These are phyloP conservation scores for Lasiodiplodia sp. DNA, from an alignment of 2,329 filamentous ascomycete genomes.

Conservation along the genomic window DNA sequence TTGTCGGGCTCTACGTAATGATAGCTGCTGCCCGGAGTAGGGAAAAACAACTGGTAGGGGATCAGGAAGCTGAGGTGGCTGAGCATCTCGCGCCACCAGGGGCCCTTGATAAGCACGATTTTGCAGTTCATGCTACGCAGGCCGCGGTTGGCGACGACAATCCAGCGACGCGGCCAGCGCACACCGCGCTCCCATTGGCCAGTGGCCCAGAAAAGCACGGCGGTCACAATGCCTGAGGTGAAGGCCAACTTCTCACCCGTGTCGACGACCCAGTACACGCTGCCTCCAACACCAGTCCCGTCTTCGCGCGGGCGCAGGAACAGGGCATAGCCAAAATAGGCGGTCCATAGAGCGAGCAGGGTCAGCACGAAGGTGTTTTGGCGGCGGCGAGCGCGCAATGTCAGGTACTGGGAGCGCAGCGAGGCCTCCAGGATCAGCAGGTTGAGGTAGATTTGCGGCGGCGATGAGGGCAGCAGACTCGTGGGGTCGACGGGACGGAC, in stretches of 20 bases:
- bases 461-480: slow-evolving; percentile 83
- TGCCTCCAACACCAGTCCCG: slow-evolving; percentile 87
- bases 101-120: slow-evolving; percentile 84
- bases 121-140: slow-evolving; percentile 95
- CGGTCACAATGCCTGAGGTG: slow-evolving; percentile 88
- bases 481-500: slow-evolving; percentile 70
- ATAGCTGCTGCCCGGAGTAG: slow-evolving; percentile 72
- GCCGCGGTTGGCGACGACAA: slow-evolving; percentile 86
- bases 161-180: slow-evolving; percentile 91
- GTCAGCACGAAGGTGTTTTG: slow-evolving; percentile 93
- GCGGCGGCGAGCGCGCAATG: slow-evolving; percentile 83
- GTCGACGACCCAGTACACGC: slow-evolving; percentile 95
- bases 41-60: slow-evolving; percentile 76
- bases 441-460: slow-evolving; percentile 97
- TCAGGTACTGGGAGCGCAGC: slow-evolving; percentile 89
- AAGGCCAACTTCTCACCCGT: slow-evolving; percentile 89
- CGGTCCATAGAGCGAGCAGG: slow-evolving; percentile 79
- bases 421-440: slow-evolving; percentile 96
- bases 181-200: slow-evolving; percentile 97
- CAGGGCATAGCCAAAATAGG: slow-evolving; percentile 85
- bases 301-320: slow-evolving; percentile 97
- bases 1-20: slow-evolving; percentile 76
- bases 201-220: slow-evolving; percentile 87
- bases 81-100: slow-evolving; percentile 80
- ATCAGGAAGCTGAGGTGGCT: slow-evolving; percentile 79